Evolutionary conservation across 2,329 filamentous ascomycete species (phyloP), one percentile per base, ranked within the genome.

Genomic region (Gremmenia infestans): DNA sequence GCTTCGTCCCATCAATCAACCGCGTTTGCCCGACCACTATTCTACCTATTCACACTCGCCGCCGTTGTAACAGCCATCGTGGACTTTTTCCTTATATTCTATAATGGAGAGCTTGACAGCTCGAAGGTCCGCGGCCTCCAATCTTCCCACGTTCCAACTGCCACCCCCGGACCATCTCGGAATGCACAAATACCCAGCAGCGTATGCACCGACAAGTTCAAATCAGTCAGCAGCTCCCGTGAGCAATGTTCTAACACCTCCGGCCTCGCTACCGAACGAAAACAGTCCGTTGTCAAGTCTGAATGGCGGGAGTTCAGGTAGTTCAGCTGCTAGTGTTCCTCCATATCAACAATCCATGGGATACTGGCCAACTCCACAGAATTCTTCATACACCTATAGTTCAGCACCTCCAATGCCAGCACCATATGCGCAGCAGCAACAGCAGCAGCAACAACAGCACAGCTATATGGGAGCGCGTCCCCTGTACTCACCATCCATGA

Each of bases 101-200:
- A 63, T 76, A 70, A 79, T 86, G 75, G 78, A 78, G 71, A 76
- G 86, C 74, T 85, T 91, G 70, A 82, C 85, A 64, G 80, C 85
- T 71, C 82, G 88, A 67, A 82, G 87, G 72, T 82, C 85, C 68
- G 86, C 86, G 67, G 83, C 87, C 60, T 82, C 81, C 56, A 81
- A 81, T 65, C 79, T 91, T 60, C 86, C 87, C 56, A 80, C 74
- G 63, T 89, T 89, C 68, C 83, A 88, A 67, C 80, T 90, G 50
- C 82, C 83, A 61, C 83, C 86, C 53, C 83, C 84, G 63, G 78
- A 81, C 50, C 64, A 63, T 74, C 60, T 81, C 67, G 71, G 70
- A 73, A 72, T 72, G 71, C 65, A 72, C 70, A 71, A 72, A 79
- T 83, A 63, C 80, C 81, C 65, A 81, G 81, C 65, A 81, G 81